Conservation (phyloP, 768 basidiomycete species). For the Calvatia gigantea region DNA sequence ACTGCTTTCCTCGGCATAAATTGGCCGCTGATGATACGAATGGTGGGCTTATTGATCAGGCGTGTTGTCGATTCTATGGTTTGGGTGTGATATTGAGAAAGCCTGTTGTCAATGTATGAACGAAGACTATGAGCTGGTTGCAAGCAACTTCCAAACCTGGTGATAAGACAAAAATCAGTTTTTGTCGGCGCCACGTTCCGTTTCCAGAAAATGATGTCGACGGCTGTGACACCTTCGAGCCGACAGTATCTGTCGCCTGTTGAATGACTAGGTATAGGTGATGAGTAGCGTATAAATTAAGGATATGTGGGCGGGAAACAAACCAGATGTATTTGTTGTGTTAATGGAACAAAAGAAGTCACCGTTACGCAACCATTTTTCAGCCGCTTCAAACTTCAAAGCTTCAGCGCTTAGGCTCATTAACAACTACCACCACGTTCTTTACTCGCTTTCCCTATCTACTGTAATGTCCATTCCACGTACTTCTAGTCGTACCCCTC, state of each 20-base stretch:
- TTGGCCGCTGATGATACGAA: too few species aligned
- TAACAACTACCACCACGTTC: constrained; percentile 3
- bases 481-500: constrained; percentile 29
- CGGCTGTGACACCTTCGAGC: neutral
- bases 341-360: neutral
- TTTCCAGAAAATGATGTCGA: neutral
- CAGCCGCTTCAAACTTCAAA: neutral
- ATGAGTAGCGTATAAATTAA: neutral
- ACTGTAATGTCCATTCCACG: constrained; percentile 22
- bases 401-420: neutral
- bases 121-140: too few species aligned
- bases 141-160: neutral
- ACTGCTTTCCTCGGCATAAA: too few species aligned
- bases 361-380: neutral
- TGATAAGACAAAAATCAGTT: neutral
- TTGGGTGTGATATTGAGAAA: too few species aligned
- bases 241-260: neutral
- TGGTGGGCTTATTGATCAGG: too few species aligned
- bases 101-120: too few species aligned
- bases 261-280: neutral
- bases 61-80: too few species aligned
- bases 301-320: neutral
- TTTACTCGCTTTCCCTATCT: constrained; percentile 9
- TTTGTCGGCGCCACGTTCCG: neutral
- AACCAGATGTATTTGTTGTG: neutral